Evolutionary conservation across 305 asterid genomes (phyloP).

Genomic region (Solanum hybrid): DNA sequence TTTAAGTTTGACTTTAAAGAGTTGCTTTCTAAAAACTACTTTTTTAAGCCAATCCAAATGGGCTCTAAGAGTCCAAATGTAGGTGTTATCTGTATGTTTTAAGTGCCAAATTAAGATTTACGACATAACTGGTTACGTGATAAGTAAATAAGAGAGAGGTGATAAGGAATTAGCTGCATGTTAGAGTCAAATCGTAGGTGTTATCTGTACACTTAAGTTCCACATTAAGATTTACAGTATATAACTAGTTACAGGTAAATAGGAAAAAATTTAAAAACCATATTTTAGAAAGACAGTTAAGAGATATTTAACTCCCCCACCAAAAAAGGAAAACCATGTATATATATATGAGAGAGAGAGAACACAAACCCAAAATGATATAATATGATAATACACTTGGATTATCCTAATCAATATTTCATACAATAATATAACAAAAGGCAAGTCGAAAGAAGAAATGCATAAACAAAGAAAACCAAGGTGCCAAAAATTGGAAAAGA

Average conservation of each 20-base stretch:
- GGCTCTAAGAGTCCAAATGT: background rate
- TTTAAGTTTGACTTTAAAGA: background rate
- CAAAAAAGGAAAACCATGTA: background rate
- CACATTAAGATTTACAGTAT: background rate
- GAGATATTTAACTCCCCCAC: background rate
- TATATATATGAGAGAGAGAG: background rate
- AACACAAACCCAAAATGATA: background rate
- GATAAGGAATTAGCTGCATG: background rate
- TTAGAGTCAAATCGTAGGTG: background rate
- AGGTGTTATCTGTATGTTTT: background rate
- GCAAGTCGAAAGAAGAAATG: background rate
- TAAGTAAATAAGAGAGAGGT: background rate
- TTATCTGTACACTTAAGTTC: background rate
- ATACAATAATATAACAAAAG: background rate
- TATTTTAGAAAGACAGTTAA: background rate
- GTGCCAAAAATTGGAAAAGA: slow-evolving; percentile 2
- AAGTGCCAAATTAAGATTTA: background rate
- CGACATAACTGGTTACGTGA: background rate
- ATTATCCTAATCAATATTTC: background rate
- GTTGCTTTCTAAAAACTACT: background rate
- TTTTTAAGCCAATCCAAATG: background rate
- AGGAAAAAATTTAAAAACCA: background rate
- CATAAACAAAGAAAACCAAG: slow-evolving; percentile 2
- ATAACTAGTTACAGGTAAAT: background rate
- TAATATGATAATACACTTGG: background rate